These are phyloP conservation scores for Tetrahymena malaccensis DNA, from an alignment of 73 alveolate genomes.

Conservation along the genomic window DNA sequence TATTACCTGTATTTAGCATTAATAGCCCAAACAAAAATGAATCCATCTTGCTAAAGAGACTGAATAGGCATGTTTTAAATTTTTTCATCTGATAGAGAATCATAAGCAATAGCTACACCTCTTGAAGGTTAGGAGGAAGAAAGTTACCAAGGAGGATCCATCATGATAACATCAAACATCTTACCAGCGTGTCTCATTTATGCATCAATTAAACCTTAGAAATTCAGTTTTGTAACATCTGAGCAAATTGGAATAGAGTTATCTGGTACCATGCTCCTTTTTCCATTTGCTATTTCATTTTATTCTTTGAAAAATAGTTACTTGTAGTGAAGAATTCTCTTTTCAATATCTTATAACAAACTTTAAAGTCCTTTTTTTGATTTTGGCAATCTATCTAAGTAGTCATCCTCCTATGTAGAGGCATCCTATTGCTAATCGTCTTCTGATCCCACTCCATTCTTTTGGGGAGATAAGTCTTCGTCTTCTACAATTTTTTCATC, in stretches of 20 bases:
- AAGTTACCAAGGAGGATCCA: constrained; percentile 94
- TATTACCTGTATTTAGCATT: constrained; percentile 61
- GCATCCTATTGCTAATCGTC: background rate
- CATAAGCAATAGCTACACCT: constrained; percentile 80
- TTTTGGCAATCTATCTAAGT: constrained; percentile 29
- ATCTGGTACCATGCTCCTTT: constrained; percentile 33
- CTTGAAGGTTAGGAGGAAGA: constrained; percentile 74
- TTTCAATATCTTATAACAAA: background rate
- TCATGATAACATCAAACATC: constrained; percentile 77
- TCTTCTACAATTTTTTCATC: background rate
- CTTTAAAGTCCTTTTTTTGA: background rate
- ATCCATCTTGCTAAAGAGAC: constrained; percentile 56
- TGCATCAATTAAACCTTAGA: constrained; percentile 7
- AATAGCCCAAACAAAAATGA: constrained; percentile 65
- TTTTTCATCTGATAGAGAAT: constrained; percentile 58
- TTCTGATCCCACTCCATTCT: background rate
- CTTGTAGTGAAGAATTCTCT: constrained; percentile 1
- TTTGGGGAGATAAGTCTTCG: background rate
- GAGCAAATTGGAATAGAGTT: constrained; percentile 49
- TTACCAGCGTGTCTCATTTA: constrained; percentile 43
- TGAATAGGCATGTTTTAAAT: constrained; percentile 53
- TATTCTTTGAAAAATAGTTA: constrained; percentile 3
- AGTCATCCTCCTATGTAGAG: constrained; percentile 2
- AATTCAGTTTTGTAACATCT: constrained; percentile 42
- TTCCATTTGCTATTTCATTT: constrained; percentile 8